Evolutionary conservation across 345 rosid genomes (phyloP), one percentile per base, ranked within the genome.

Genomic region (Arabidopsis arenosa): DNA sequence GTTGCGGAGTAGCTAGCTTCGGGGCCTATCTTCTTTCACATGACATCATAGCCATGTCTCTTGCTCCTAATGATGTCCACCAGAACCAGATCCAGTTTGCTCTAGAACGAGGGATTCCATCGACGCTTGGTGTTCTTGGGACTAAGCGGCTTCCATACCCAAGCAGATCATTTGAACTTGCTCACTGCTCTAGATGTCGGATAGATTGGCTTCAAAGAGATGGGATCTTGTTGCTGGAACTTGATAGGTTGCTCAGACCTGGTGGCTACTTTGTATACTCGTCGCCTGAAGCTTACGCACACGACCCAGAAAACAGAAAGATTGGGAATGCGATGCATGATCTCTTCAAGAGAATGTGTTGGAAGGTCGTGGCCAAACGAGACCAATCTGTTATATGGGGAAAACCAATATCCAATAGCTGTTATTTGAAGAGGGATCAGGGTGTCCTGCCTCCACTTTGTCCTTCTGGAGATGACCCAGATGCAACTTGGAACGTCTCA

Each of bases 1-100:
- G 99, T 32, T 95, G 99, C 26, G 99, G 99, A 32, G 99, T 95
- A 66, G 99, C 99, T n/a, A 92, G 99, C 78, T 95, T 95, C 21
- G 99, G 99, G 54, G 99, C 98, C 12, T 90, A 95, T 79, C 97
- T 95, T 73, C 97, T 95, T 77, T 83, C 91, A 54, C 93, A 80
- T 70, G 83, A 87, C 72, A 89, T 92, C 39, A 76, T 95, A 66
- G 90, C 99, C 17, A 89, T 95, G 97, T 95, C 99, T 32, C 81
- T 95, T 68, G 99, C 99, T 10, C 99, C 99, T 37, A 95, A 95
- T 77, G 99, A 95, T 78, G 99, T 92, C 47, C 99, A 95, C 62
- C 89, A 95, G 84, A 95, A 95, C 80, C 99, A 95, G 79, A 95
- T 95, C 80, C 99, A 95, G 52, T 95, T 95, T 82, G 97, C 97